Evolutionary conservation across 2,329 filamentous ascomycete species (phyloP), one percentile per base, ranked within the genome.

Genomic region (Didymella exigua): DNA sequence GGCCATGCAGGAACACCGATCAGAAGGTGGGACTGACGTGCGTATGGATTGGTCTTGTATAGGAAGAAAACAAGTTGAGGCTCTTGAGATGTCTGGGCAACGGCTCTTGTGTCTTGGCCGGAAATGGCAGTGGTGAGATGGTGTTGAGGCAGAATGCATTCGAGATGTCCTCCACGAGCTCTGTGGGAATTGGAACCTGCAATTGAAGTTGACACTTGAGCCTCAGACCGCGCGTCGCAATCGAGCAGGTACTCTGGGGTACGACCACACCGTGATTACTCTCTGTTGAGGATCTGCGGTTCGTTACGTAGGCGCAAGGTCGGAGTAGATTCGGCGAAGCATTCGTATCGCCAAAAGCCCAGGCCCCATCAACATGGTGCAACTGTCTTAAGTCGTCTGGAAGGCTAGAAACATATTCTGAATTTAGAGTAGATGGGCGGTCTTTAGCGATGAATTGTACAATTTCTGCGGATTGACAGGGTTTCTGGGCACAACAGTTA

Each of bases 281-380:
- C 13, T 30, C 24, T 45, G 40, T 49, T 42, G 34, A 42, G 30
- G 30, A 42, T 47, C 29, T 26, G 41, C 27, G 30, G 26, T n/a
- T 37, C 27, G 11, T 29, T 21, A 23, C 18, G 14, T 11, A 24
- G 52, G 34, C 46, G 27, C n/a, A 31, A 37, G 21, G 27, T 55
- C 52, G 52, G 52, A 50, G 46, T 50, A 50, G 41, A 31, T 27
- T 55, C 52, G 52, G 52, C 52, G 30, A 55, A 50, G 41, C n/a
- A 9, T 24, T 41, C 11, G 29, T 41, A 8, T 44, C 23, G 33
- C 36, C 42, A 27, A 46, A 49, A 13, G 46, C 21, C 30, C 45
- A 45, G 23, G 34, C 49, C 46, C 29, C 29, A 24, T 19, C 5
- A 19, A 13, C n/a, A 5, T 24, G 27, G 14, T 16, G 36, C 23